Conservation (phyloP, 2,329 filamentous ascomycete species). For the Pseudohalonectria lignicola region DNA sequence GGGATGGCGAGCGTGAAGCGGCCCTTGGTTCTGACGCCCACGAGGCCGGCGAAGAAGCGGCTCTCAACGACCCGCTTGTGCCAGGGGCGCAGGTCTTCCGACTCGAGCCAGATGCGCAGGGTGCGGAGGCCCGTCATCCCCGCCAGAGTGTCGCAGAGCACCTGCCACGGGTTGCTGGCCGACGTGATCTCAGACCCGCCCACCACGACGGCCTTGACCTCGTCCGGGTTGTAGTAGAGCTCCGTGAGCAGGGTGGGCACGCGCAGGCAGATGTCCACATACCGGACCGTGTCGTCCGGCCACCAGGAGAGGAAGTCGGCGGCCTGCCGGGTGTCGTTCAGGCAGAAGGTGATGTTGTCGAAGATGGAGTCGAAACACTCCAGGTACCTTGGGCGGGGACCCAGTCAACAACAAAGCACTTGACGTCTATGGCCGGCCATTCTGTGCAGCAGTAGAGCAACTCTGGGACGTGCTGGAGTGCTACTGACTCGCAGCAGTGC, state of each 20-base stretch:
- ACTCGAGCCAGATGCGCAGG: constrained; percentile 17
- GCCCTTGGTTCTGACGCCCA: constrained; percentile 6
- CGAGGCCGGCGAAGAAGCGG: constrained; percentile 12
- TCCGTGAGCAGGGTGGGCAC: constrained; percentile 13
- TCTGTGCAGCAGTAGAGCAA: too few relatives aligned
- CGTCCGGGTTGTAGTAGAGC: constrained; percentile 11
- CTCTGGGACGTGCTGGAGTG: too few relatives aligned
- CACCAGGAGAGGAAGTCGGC: constrained; percentile 12
- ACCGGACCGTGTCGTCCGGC: constrained; percentile 7
- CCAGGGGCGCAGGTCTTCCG: constrained; percentile 17
- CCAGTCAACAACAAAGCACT: constrained; percentile 2
- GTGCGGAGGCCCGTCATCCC: constrained; percentile 9
- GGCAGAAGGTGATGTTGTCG: constrained; percentile 14
- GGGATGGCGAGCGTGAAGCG: constrained; percentile 14
- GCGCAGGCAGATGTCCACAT: constrained; percentile 15
- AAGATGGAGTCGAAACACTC: constrained; percentile 15
- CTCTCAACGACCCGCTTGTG: constrained; percentile 16
- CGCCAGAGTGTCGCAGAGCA: constrained; percentile 11
- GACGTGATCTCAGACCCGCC: not conserved
- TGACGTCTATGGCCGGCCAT: too few relatives aligned
- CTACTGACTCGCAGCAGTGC: too few relatives aligned
- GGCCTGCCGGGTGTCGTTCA: constrained; percentile 14
- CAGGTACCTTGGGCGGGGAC: constrained; percentile 13
- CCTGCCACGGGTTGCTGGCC: constrained; percentile 16
- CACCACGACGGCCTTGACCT: constrained; percentile 2